phyloP scores from a whole-genome alignment of 331 rosid species.

The Dryas integrifolia region DNA sequence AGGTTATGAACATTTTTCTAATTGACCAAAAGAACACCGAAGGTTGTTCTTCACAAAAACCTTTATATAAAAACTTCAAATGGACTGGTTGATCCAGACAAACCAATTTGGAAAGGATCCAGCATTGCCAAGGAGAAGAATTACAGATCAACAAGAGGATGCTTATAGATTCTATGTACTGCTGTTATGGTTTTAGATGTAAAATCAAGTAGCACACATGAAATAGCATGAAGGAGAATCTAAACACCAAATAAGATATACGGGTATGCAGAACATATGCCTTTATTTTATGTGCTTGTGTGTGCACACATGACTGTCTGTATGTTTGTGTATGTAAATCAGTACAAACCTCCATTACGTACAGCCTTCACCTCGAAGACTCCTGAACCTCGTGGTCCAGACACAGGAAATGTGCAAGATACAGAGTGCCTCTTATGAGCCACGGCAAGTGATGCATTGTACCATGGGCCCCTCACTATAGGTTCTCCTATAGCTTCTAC shows the following conservation, averaged over 20 bases:
- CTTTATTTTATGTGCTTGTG: neutral
- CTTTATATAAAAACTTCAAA: neutral
- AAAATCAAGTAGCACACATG: neutral
- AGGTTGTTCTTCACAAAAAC: neutral
- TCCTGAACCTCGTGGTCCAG: conserved; percentile 83
- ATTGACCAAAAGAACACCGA: too few species aligned
- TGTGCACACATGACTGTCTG: neutral
- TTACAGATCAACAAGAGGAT: neutral
- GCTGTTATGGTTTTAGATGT: neutral
- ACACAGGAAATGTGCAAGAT: conserved; percentile 86
- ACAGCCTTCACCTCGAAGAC: conserved; percentile 80
- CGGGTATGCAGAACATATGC: neutral
- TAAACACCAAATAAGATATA: neutral
- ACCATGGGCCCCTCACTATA: conserved; percentile 86
- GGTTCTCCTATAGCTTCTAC: conserved; percentile 89
- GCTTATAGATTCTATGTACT: neutral
- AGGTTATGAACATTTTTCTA: neutral
- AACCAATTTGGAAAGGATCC: neutral
- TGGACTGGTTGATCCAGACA: neutral
- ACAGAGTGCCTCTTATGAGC: conserved; percentile 83
- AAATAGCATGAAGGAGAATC: neutral
- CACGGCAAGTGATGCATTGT: conserved; percentile 92
- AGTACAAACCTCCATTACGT: conserved; percentile 69
- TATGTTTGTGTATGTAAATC: neutral
- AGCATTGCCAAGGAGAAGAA: neutral